Percentiles rank a stretch among this genome's conserved stretches.
These are phyloP conservation scores for Corymbia calophylla DNA, from an alignment of 441 rosid species.

Conservation along the genomic window DNA sequence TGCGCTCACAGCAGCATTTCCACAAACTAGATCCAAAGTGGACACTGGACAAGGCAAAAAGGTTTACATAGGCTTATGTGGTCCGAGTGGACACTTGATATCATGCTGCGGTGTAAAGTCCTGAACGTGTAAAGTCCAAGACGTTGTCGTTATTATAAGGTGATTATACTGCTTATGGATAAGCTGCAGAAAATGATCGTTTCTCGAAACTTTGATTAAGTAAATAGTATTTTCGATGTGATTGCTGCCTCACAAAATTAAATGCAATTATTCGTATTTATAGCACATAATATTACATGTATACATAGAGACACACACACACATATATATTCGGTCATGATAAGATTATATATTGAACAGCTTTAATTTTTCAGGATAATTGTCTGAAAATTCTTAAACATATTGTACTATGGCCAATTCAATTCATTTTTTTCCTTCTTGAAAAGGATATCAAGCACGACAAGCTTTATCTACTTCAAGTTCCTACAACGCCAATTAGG, in stretches of 20 bases:
- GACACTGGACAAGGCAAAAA: neutral
- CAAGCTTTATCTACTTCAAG: too few species aligned
- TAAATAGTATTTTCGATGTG: neutral
- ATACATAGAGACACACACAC: too few species aligned
- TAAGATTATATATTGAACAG: neutral
- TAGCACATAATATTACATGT: neutral
- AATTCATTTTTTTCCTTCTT: too few species aligned
- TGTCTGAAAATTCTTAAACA: neutral
- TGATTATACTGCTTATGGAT: neutral
- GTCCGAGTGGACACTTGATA: neutral
- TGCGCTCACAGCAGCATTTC: neutral
- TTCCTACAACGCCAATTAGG: too few species aligned
- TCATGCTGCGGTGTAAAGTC: neutral
- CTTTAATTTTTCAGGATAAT: neutral
- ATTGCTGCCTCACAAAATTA: neutral
- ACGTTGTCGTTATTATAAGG: neutral
- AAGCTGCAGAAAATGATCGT: neutral
- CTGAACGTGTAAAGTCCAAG: neutral
- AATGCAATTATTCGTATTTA: neutral
- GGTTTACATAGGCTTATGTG: neutral
- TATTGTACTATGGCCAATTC: rapidly evolving
- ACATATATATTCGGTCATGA: neutral
- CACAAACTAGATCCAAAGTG: neutral
- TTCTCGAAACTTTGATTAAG: rapidly evolving
- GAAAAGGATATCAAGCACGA: too few species aligned